phyloP scores from a whole-genome alignment of 2,329 filamentous ascomycete genomes.

The Botryotinia convoluta region DNA sequence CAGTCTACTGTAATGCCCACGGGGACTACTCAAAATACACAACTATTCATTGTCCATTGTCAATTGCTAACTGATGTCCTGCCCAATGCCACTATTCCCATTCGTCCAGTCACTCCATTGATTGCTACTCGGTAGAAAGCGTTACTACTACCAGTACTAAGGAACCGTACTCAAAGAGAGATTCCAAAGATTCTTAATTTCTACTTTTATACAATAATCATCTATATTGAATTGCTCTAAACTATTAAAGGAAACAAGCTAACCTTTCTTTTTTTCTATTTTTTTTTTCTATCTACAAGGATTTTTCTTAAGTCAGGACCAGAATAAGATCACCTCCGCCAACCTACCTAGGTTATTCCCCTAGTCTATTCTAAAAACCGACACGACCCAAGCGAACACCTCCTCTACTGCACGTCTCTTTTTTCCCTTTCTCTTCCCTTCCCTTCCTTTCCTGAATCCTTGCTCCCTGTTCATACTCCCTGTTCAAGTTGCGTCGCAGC shows the following conservation, averaged over 20 bases:
- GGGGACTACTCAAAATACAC: not conserved
- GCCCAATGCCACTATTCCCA: not conserved
- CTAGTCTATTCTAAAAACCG: constrained; percentile 10
- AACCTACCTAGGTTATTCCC: constrained; percentile 4
- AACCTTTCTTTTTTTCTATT: not conserved
- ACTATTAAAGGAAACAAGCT: not conserved
- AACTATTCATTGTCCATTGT: not conserved
- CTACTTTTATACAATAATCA: not conserved
- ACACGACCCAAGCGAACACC: constrained; percentile 8
- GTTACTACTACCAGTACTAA: not conserved
- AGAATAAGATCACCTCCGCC: constrained; percentile 13
- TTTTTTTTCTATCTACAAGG: not conserved
- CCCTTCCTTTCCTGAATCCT: not conserved
- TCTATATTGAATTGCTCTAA: not conserved
- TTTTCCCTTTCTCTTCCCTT: not conserved
- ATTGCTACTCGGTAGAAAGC: not conserved
- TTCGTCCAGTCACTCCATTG: not conserved
- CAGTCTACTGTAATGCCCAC: not conserved
- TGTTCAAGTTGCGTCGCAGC: not conserved
- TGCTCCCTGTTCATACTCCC: not conserved
- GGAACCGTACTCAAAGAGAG: not conserved
- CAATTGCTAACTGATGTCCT: not conserved
- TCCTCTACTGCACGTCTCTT: constrained; percentile 7
- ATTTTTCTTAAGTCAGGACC: constrained; percentile 2
- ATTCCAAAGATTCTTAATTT: not conserved